phyloP scores from a whole-genome alignment of 108 stramenopile species.

The Pseudonitzschia multiseries region DNA sequence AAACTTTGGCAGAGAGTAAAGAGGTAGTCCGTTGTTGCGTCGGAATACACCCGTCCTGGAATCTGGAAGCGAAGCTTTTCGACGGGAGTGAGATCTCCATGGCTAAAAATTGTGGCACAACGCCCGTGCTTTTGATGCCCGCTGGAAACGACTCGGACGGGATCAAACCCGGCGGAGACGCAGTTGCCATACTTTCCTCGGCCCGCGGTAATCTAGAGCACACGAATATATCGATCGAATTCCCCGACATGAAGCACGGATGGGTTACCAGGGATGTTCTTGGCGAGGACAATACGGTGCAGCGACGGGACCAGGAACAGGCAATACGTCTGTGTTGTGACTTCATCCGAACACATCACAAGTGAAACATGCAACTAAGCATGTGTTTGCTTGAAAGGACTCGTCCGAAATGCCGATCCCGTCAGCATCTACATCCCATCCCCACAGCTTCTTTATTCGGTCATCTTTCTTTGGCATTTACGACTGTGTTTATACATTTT shows the following conservation, averaged over 20 bases:
- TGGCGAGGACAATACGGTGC: too few species aligned
- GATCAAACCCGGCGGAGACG: slow-evolving; percentile 31
- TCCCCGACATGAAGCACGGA: slow-evolving; percentile 48
- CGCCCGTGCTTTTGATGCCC: slow-evolving; percentile 37
- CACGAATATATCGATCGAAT: slow-evolving; percentile 16
- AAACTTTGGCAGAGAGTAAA: slow-evolving; percentile 8
- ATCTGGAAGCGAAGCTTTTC: slow-evolving; percentile 34
- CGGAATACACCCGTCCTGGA: slow-evolving; percentile 36
- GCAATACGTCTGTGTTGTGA: too few species aligned
- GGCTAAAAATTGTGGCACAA: slow-evolving; percentile 18
- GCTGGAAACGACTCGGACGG: slow-evolving; percentile 44
- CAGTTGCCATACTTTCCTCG: slow-evolving; percentile 10
- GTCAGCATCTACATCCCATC: too few species aligned
- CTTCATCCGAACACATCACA: too few species aligned
- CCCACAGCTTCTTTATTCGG: too few species aligned
- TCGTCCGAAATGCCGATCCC: too few species aligned
- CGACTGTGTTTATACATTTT: too few species aligned
- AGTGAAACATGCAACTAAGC: too few species aligned
- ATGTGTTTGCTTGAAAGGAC: too few species aligned
- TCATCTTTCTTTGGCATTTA: too few species aligned
- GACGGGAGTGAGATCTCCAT: slow-evolving; percentile 26
- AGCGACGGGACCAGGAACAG: too few species aligned
- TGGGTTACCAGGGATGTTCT: slow-evolving; percentile 33
- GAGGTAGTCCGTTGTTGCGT: slow-evolving; percentile 24
- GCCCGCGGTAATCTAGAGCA: background rate